A percentile compares a stretch with the other conserved stretches of the same genome.
phyloP scores from a whole-genome alignment of 768 basidiomycete species.

The Russula dissimulans region DNA sequence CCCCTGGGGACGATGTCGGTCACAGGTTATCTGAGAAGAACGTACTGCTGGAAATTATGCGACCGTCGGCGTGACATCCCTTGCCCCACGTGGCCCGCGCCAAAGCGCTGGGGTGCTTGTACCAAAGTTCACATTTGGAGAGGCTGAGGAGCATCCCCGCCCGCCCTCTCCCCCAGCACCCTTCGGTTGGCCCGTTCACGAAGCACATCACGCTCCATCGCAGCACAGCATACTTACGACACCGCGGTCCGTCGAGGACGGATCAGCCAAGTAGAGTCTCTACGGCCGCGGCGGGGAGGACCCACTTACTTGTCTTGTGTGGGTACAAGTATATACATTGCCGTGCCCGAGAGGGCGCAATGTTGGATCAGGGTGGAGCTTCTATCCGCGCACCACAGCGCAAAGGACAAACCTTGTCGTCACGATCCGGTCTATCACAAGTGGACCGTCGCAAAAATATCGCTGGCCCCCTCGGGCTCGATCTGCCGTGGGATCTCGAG shows the following conservation, averaged over 20 bases:
- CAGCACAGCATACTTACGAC: neutral
- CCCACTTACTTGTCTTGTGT: neutral
- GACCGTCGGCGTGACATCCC: neutral
- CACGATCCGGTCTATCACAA: neutral
- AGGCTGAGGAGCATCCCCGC: neutral
- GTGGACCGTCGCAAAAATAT: neutral
- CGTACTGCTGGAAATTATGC: neutral
- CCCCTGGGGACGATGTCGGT: neutral
- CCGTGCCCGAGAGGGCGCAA: neutral
- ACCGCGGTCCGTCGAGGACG: neutral
- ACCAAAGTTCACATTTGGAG: neutral
- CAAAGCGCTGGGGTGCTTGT: neutral
- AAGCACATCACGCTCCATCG: neutral
- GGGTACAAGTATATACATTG: neutral
- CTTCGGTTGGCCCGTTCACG: neutral
- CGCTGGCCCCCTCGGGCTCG: neutral
- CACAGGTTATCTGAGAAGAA: neutral
- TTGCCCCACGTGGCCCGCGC: neutral
- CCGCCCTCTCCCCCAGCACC: neutral
- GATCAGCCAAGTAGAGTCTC: neutral
- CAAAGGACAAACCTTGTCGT: neutral
- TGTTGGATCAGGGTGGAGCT: neutral
- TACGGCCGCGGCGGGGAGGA: neutral
- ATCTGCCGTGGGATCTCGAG: neutral
- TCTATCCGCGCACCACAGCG: neutral